Evolutionary conservation across 163 green algal genomes (phyloP).

Genomic region (Chlorella variabilis): DNA sequence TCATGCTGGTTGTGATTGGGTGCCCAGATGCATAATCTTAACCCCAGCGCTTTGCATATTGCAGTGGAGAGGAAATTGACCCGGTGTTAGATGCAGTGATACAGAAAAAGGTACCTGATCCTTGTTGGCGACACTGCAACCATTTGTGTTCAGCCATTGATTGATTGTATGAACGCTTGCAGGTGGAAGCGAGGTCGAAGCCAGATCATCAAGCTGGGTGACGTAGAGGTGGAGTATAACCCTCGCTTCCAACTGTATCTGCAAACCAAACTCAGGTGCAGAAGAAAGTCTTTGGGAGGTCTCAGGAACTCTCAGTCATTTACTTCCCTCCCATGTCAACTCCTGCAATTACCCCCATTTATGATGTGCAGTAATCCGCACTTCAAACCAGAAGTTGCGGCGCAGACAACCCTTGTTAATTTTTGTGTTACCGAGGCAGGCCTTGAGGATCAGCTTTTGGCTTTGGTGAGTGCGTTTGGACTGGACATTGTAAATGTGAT

Average conservation of each 20-base stretch:
- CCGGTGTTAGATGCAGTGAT: conserved; percentile 91
- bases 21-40: not conserved
- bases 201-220: conserved; percentile 88
- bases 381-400: conserved; percentile 92
- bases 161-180: not conserved
- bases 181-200: conserved; percentile 77
- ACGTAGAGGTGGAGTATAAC: conserved; percentile 77
- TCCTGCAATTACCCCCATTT: too few relatives aligned
- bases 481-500: too few relatives aligned
- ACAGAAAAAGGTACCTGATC: conserved; percentile 58
- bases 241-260: conserved; percentile 82
- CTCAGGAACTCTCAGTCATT: not conserved
- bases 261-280: conserved; percentile 83
- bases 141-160: too few relatives aligned
- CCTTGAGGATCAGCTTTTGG: conserved; percentile 85
- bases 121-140: too few relatives aligned
- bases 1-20: too few relatives aligned
- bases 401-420: conserved; percentile 91
- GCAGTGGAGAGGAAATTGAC: conserved; percentile 80
- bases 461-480: conserved; percentile 42
- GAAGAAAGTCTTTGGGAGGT: not conserved
- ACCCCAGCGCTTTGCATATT: conserved; percentile 46
- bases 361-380: conserved; percentile 78
- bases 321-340: not conserved
- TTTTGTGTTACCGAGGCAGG: conserved; percentile 94